Percentiles rank a stretch among this genome's conserved stretches.
Conservation (phyloP, 192 early-diverging fungal genomes). For the Allomyces macrogynus region DNA sequence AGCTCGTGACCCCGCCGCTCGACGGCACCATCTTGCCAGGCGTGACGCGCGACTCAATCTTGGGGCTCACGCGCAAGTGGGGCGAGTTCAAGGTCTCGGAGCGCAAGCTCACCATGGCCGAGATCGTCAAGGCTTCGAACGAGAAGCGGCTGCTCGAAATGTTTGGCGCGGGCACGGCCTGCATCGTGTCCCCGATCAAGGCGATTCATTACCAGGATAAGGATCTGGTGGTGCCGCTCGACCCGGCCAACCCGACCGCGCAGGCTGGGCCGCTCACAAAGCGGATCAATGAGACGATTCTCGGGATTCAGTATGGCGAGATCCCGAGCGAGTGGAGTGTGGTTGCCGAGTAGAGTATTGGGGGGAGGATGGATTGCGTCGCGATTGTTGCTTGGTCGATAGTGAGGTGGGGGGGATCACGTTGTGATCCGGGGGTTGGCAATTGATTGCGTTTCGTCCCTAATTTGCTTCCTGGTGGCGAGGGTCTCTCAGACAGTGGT, state of each 20-base stretch:
- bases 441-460: too few species aligned
- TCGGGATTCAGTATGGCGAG: conserved; percentile 90
- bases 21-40: conserved; percentile 91
- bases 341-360: conserved; percentile 32
- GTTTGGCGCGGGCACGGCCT: conserved; percentile 91
- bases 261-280: conserved; percentile 74
- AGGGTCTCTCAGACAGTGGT: too few species aligned
- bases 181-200: conserved; percentile 86
- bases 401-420: too few species aligned
- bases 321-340: conserved; percentile 63
- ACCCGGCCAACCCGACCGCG: conserved; percentile 47
- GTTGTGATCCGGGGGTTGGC: too few species aligned
- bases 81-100: conserved; percentile 74
- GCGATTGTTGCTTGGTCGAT: too few species aligned
- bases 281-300: conserved; percentile 61
- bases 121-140: conserved; percentile 49
- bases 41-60: conserved; percentile 83
- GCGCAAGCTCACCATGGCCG: conserved; percentile 57
- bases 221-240: conserved; percentile 70
- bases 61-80: conserved; percentile 57
- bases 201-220: conserved; percentile 52
- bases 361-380: too few species aligned
- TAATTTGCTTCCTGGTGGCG: too few species aligned
- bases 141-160: conserved; percentile 69
- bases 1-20: conserved; percentile 76